Conservation (phyloP, 2,329 filamentous ascomycete species). For the Periconia digitata region DNA sequence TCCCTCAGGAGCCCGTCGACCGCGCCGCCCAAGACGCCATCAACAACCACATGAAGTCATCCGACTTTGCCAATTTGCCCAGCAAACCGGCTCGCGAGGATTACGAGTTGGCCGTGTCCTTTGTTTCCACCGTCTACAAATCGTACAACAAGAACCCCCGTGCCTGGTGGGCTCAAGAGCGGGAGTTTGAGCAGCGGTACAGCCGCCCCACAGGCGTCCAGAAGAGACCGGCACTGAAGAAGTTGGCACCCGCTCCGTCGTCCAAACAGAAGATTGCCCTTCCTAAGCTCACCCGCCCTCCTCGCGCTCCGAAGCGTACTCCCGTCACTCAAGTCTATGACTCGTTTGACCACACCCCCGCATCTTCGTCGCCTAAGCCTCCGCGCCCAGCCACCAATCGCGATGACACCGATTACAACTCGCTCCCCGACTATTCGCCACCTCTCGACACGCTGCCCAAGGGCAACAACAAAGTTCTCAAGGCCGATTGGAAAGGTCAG, state of each 20-base stretch:
- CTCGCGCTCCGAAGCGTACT: slow-evolving; percentile 38
- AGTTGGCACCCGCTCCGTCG: slow-evolving; percentile 41
- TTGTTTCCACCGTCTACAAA: slow-evolving; percentile 37
- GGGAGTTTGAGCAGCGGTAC: slow-evolving; percentile 52
- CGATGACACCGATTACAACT: slow-evolving; percentile 79
- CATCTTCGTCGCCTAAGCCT: slow-evolving; percentile 37
- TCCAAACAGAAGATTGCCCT: slow-evolving; percentile 37
- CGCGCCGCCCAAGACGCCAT: slow-evolving; percentile 29
- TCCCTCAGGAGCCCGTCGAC: slow-evolving; percentile 33
- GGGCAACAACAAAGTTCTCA: slow-evolving; percentile 68
- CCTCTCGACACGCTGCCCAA: slow-evolving; percentile 64
- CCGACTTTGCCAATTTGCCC: slow-evolving; percentile 28
- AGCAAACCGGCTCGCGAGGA: slow-evolving; percentile 40
- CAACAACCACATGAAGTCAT: slow-evolving; percentile 38
- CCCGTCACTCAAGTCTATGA: slow-evolving; percentile 32
- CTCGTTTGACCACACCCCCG: slow-evolving; percentile 38
- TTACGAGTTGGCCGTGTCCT: slow-evolving; percentile 37
- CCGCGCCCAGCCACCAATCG: slow-evolving; percentile 60
- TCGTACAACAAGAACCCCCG: slow-evolving; percentile 45
- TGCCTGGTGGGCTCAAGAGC: slow-evolving; percentile 47
- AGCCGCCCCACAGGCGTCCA: slow-evolving; percentile 47
- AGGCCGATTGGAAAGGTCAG: slow-evolving; percentile 85
- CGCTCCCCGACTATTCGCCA: slow-evolving; percentile 73
- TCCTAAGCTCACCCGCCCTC: slow-evolving; percentile 33
- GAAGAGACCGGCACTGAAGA: slow-evolving; percentile 40